A percentile compares a stretch with the other conserved stretches of the same genome.
Conservation (phyloP, 768 basidiomycete genomes). For the Pisolithus albus region DNA sequence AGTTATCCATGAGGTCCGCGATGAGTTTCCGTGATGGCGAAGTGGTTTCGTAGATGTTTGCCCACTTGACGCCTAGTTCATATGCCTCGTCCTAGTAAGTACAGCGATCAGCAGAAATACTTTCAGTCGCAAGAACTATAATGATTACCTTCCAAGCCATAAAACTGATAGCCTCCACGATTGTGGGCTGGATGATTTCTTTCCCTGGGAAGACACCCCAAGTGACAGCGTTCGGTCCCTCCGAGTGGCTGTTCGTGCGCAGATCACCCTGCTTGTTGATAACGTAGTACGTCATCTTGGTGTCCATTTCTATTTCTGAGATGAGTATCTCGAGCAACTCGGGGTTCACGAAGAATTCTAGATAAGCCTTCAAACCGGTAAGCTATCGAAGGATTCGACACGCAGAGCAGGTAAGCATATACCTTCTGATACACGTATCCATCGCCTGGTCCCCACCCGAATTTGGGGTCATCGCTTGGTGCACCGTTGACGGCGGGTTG, state of each 20-base stretch:
- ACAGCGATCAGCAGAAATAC: slow-evolving; percentile 5
- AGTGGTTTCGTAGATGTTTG: slow-evolving; percentile 71
- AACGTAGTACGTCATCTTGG: slow-evolving; percentile 91
- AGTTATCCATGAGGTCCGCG: slow-evolving; percentile 69
- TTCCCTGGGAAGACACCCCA: slow-evolving; percentile 99
- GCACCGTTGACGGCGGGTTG: slow-evolving; percentile 94
- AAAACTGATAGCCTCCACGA: slow-evolving; percentile 95
- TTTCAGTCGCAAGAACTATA: not conserved
- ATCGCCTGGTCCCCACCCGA: slow-evolving; percentile 92
- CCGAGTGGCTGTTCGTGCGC: slow-evolving; percentile 88
- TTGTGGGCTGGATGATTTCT: slow-evolving; percentile 92
- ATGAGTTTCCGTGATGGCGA: slow-evolving; percentile 74
- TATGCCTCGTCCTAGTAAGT: slow-evolving; percentile 81
- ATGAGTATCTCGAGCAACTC: slow-evolving; percentile 66
- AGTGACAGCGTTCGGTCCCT: slow-evolving; percentile 97
- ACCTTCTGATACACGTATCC: slow-evolving; percentile 97
- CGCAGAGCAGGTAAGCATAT: slow-evolving; percentile 5
- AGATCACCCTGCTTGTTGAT: slow-evolving; percentile 95
- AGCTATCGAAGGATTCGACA: not conserved
- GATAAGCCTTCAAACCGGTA: slow-evolving; percentile 61
- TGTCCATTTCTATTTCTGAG: slow-evolving; percentile 77
- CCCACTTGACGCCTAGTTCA: slow-evolving; percentile 90
- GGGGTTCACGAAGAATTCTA: slow-evolving; percentile 90
- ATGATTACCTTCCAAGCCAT: slow-evolving; percentile 90
- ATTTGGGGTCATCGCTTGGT: slow-evolving; percentile 72